Conservation (phyloP, 768 basidiomycete species). For the Collybiopsis luxurians region DNA sequence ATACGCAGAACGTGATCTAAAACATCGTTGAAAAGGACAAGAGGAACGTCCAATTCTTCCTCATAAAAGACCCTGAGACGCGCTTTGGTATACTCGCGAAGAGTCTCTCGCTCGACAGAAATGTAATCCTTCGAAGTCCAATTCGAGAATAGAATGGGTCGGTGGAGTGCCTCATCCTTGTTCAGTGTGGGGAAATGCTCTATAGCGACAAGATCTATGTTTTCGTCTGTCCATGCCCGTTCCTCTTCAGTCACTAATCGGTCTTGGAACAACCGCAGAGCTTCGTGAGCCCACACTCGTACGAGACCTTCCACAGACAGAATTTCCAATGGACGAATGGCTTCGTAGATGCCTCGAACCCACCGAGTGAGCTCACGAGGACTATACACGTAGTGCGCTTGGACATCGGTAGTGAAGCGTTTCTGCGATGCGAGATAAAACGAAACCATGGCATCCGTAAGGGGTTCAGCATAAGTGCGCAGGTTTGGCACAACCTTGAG, state of each 20-base stretch:
- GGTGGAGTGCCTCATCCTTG: slow-evolving; percentile 75
- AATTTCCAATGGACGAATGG: slow-evolving; percentile 91
- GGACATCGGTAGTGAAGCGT: slow-evolving; percentile 93
- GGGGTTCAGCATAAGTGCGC: slow-evolving; percentile 87
- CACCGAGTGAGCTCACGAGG: slow-evolving; percentile 98
- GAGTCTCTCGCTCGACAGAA: slow-evolving; percentile 87
- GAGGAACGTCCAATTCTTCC: slow-evolving; percentile 95
- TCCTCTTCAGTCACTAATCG: slow-evolving; percentile 93
- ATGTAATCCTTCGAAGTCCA: slow-evolving; percentile 99
- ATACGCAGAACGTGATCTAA: slow-evolving; percentile 97
- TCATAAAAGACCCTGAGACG: slow-evolving; percentile 98
- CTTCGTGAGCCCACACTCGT: slow-evolving; percentile 97
- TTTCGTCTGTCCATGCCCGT: slow-evolving; percentile 91
- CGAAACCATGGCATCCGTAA: slow-evolving; percentile 96
- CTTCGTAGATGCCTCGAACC: slow-evolving; percentile 97
- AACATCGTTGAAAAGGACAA: slow-evolving; percentile 98
- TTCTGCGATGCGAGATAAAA: slow-evolving; percentile 95
- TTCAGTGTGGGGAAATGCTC: slow-evolving; percentile 94
- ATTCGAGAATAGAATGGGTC: slow-evolving; percentile 97
- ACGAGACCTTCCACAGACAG: slow-evolving; percentile 93
- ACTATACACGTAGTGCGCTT: slow-evolving; percentile 98
- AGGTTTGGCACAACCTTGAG: slow-evolving; percentile 95
- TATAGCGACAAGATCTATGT: slow-evolving; percentile 80
- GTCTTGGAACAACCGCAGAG: slow-evolving; percentile 95
- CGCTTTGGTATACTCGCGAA: slow-evolving; percentile 96